A percentile compares a stretch with the other conserved stretches of the same genome.
Evolutionary conservation across 495 filamentous ascomycete genomes (phyloP).

Genomic region (Annulohypoxylon nitens): DNA sequence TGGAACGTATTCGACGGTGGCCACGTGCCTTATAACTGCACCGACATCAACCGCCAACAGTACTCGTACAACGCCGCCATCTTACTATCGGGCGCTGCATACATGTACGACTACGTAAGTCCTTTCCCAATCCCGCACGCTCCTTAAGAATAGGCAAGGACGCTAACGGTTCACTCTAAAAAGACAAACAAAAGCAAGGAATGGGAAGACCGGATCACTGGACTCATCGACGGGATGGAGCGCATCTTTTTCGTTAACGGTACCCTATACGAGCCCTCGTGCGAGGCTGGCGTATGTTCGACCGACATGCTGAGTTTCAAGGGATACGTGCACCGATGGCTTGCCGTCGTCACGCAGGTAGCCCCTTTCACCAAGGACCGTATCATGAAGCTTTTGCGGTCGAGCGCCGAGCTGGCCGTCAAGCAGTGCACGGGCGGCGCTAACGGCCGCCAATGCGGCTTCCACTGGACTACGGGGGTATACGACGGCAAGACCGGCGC

Average conservation of each 20-base stretch:
- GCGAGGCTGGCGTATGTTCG: slow-evolving; percentile 76
- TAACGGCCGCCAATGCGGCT: slow-evolving; percentile 73
- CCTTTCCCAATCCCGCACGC: neutral
- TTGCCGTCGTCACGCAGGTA: slow-evolving; percentile 76
- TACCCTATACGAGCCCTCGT: slow-evolving; percentile 72
- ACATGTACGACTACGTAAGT: slow-evolving; percentile 80
- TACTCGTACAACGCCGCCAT: slow-evolving; percentile 86
- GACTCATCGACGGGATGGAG: slow-evolving; percentile 71
- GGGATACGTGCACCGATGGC: slow-evolving; percentile 86
- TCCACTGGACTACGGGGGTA: slow-evolving; percentile 70
- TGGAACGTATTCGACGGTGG: slow-evolving; percentile 83
- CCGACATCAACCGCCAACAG: slow-evolving; percentile 70
- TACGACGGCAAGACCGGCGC: slow-evolving; percentile 73
- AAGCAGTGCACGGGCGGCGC: slow-evolving; percentile 72
- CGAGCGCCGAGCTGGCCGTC: slow-evolving; percentile 77
- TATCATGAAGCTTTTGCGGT: slow-evolving; percentile 74
- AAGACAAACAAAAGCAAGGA: slow-evolving; percentile 66
- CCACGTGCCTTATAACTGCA: slow-evolving; percentile 73
- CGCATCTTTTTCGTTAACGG: slow-evolving; percentile 71
- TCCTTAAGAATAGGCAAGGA: neutral
- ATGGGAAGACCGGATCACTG: slow-evolving; percentile 71
- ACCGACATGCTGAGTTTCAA: slow-evolving; percentile 88
- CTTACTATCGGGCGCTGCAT: slow-evolving; percentile 77
- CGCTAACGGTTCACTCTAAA: neutral
- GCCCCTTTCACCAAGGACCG: slow-evolving; percentile 73